These are phyloP conservation scores for Phytophthora ohioensis DNA, from an alignment of 352 stramenopile genomes.

Conservation along the genomic window DNA sequence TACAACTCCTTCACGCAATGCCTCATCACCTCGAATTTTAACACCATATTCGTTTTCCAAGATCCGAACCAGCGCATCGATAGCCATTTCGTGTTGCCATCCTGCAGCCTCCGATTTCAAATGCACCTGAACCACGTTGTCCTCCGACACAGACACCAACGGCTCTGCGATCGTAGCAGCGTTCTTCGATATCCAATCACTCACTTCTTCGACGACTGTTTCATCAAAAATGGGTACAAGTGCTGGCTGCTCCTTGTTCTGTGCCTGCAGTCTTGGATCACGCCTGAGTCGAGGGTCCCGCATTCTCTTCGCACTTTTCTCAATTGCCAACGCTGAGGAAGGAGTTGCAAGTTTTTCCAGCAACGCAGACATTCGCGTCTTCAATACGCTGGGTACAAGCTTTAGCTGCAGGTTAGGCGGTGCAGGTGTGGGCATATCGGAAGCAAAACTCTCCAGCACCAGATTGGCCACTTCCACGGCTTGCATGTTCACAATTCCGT, in stretches of 20 bases:
- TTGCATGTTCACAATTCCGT: constrained; percentile 82
- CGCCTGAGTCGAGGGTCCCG: constrained; percentile 68
- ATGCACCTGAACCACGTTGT: constrained; percentile 82
- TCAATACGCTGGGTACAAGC: constrained; percentile 78
- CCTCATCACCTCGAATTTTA: constrained; percentile 68
- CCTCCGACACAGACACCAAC: constrained; percentile 76
- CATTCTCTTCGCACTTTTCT: constrained; percentile 72
- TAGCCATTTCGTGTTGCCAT: constrained; percentile 83
- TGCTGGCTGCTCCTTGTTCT: constrained; percentile 55
- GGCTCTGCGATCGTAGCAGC: constrained; percentile 81
- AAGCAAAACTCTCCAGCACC: constrained; percentile 73
- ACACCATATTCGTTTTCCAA: constrained; percentile 82
- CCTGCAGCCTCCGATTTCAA: constrained; percentile 63
- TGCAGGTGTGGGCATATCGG: constrained; percentile 57
- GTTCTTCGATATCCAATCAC: constrained; percentile 86
- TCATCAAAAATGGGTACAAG: constrained; percentile 81
- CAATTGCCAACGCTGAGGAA: constrained; percentile 80
- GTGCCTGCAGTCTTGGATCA: constrained; percentile 46
- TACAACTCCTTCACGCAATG: constrained; percentile 69
- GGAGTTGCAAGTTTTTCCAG: constrained; percentile 73
- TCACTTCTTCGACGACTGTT: constrained; percentile 63
- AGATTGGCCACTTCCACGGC: constrained; percentile 75
- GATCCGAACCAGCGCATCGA: constrained; percentile 70
- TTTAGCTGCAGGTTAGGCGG: constrained; percentile 66
- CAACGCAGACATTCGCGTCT: constrained; percentile 67